phyloP scores from a whole-genome alignment of 2,329 filamentous ascomycete species.

The Fusarium udum region DNA sequence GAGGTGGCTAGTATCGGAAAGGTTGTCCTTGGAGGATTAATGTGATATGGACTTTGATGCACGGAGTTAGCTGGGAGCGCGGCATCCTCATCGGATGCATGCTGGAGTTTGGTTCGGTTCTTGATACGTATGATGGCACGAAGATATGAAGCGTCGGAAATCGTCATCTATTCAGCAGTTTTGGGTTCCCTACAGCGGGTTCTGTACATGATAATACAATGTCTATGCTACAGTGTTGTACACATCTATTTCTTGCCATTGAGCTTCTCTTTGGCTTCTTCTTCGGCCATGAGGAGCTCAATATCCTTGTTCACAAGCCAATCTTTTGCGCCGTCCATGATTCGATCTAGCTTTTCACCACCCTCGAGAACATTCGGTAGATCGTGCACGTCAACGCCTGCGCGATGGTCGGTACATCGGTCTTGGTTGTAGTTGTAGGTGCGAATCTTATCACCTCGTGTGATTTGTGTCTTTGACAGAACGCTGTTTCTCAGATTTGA shows the following conservation, averaged over 20 bases:
- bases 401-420: slow-evolving; percentile 88
- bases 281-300: slow-evolving; percentile 73
- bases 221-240: slow-evolving; percentile 10
- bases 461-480: slow-evolving; percentile 82
- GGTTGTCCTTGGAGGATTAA: slow-evolving; percentile 86
- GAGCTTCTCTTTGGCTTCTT: slow-evolving; percentile 53
- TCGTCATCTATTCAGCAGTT: slow-evolving; percentile 1
- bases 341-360: slow-evolving; percentile 72
- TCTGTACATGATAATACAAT: slow-evolving; percentile 31
- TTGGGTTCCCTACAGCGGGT: slow-evolving; percentile 18
- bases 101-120: slow-evolving; percentile 30
- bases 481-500: slow-evolving; percentile 79
- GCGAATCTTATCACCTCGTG: slow-evolving; percentile 90
- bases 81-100: slow-evolving; percentile 35
- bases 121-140: slow-evolving; percentile 11
- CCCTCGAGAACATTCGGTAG: slow-evolving; percentile 83
- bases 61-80: slow-evolving; percentile 35
- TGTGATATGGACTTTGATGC: slow-evolving; percentile 56
- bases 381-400: slow-evolving; percentile 81
- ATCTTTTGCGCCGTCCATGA: slow-evolving; percentile 80
- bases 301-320: slow-evolving; percentile 84
- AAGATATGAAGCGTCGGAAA: slow-evolving; percentile 20
- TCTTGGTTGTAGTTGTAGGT: slow-evolving; percentile 85
- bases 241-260: slow-evolving; percentile 16
- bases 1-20: slow-evolving; percentile 89